Base-by-base conservation (phyloP, 768 basidiomycete genomes). In the Lactarius hengduanensis region DNA sequence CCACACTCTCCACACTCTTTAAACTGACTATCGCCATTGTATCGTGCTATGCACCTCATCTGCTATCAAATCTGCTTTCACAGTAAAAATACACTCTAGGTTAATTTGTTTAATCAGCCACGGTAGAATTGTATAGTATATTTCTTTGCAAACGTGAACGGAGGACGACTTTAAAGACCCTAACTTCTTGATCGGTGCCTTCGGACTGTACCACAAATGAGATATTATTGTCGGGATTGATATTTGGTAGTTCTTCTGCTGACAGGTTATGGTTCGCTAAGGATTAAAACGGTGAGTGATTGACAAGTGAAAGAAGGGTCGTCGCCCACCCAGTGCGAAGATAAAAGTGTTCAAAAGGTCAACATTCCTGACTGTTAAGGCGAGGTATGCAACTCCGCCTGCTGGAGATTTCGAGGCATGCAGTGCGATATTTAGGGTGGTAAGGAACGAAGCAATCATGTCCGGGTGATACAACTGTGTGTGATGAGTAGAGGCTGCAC, bases 281-380 rank as follows among this genome's bases (percentile, higher is more conserved):
- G n/a, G 10, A 56, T 55, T 26, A 16, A 20, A 43, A 43, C 18
- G 22, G 41, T 58, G 32, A 56, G 57, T 26, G 18, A 34, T 11
- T 61, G 32, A 34, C 2, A 20, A 53, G 54, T n/a, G 56, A 11
- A 38, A 6, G 8, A 53, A 22, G 18, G 30, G n/a, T n/a, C 18
- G 15, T 61, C 34, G 40, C 68, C 43, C 18, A 71, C 70, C 32
- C 50, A 63, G 32, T 28, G 64, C 50, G 10, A 45, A 20, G 20
- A 71, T 41, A 45, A 71, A 71, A 41, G 50, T 40, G 15, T 59
- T 34, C 36, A 69, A 32, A 2, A 69, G 40, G 34, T 66, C 68
- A 15, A 57, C 47, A 53, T n/a, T 66, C 34, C 70, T 64, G 32
- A 71, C 57, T n/a, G 70, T 62, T 36, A 71, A 20, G n/a, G 64